phyloP scores from a whole-genome alignment of 1,139 yeast species.

The Entelexis paramagnoliae region DNA sequence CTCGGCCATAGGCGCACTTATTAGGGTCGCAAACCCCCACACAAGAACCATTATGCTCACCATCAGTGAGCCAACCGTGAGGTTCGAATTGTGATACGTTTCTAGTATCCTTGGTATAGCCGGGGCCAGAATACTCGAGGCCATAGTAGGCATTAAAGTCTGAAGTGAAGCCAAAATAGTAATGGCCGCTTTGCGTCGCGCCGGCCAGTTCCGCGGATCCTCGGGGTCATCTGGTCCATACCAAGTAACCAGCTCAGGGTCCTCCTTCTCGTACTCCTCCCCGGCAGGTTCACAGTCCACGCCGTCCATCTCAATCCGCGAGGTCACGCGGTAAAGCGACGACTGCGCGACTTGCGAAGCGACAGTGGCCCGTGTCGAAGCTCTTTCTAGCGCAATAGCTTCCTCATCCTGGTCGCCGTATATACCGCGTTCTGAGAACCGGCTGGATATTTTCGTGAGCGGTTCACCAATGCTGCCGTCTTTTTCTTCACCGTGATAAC shows the following conservation, averaged over 20 bases:
- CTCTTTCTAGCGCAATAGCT: conserved; percentile 25
- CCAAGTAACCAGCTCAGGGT: conserved; percentile 59
- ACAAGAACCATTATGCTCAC: conserved; percentile 53
- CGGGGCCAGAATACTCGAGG: conserved; percentile 52
- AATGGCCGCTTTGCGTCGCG: conserved; percentile 35
- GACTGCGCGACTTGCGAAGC: conserved; percentile 20
- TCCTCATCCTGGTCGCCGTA: conserved; percentile 26
- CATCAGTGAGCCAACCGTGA: conserved; percentile 39
- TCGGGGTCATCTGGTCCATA: conserved; percentile 51
- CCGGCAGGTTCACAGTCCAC: conserved; percentile 22
- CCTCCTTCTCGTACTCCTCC: conserved; percentile 32
- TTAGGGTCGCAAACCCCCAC: conserved; percentile 53
- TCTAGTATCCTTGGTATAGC: conserved; percentile 42
- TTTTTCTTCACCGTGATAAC: background rate
- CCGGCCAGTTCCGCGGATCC: conserved; percentile 53
- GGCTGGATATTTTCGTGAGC: background rate
- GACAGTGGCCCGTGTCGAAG: conserved; percentile 28
- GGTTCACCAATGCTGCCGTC: background rate
- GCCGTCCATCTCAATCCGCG: conserved; percentile 21
- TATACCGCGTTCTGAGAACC: conserved; percentile 23
- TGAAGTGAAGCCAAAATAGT: conserved; percentile 44
- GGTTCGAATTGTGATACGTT: conserved; percentile 33
- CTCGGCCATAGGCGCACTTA: conserved; percentile 54
- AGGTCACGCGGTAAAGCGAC: conserved; percentile 14
- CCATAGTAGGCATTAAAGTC: conserved; percentile 48